Evolutionary conservation across 2,329 filamentous ascomycete genomes (phyloP).

Genomic region (Trichoderma breve): DNA sequence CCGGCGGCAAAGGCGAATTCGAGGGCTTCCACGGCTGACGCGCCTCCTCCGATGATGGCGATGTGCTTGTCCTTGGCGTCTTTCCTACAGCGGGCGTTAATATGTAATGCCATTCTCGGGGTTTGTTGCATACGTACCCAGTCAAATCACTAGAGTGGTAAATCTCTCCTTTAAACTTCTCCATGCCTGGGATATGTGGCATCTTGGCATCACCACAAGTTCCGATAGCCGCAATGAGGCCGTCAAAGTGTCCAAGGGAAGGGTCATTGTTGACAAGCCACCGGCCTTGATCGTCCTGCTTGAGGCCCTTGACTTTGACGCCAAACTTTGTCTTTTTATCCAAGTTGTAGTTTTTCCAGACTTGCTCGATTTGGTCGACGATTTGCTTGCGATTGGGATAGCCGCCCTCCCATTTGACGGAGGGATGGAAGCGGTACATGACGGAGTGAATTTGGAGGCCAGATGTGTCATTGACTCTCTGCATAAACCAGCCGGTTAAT

Average conservation of each 20-base stretch:
- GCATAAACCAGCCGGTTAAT: not conserved
- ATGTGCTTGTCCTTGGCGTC: conserved; percentile 72
- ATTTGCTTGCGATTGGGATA: conserved; percentile 79
- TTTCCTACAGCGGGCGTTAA: conserved; percentile 46
- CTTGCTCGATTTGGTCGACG: conserved; percentile 63
- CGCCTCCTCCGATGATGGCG: conserved; percentile 73
- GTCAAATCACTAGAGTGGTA: conserved; percentile 75
- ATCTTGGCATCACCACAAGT: conserved; percentile 78
- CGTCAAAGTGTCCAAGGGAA: conserved; percentile 71
- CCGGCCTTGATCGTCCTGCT: conserved; percentile 63
- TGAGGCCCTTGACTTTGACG: conserved; percentile 65
- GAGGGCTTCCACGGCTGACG: conserved; percentile 77
- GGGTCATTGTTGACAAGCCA: conserved; percentile 82
- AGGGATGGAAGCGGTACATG: conserved; percentile 87
- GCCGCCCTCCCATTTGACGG: conserved; percentile 69
- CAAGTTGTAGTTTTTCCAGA: conserved; percentile 75
- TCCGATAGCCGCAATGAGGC: conserved; percentile 73
- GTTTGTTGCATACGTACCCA: conserved; percentile 39
- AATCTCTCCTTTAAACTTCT: conserved; percentile 68
- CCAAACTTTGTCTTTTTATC: conserved; percentile 70
- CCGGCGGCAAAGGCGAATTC: conserved; percentile 70
- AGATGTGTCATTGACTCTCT: conserved; percentile 79
- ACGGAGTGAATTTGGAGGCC: conserved; percentile 79
- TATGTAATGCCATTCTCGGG: not conserved
- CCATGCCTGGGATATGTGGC: conserved; percentile 67